phyloP scores from a whole-genome alignment of 208 protist species.

The Trypanosoma congolense region DNA sequence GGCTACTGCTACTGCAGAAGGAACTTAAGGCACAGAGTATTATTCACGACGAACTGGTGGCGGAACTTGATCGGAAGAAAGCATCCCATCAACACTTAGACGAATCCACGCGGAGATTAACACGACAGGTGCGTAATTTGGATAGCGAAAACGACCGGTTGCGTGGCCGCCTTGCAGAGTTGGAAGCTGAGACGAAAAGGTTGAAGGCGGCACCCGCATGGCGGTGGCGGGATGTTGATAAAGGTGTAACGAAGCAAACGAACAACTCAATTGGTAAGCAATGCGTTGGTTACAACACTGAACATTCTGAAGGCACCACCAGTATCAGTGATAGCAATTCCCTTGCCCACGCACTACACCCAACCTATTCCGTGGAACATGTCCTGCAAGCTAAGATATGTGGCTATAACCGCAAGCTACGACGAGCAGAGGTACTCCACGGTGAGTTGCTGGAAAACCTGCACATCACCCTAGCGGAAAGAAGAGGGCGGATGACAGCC shows the following conservation, averaged over 20 bases:
- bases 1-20: constrained; percentile 6
- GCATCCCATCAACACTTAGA: constrained; percentile 4
- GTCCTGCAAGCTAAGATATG: constrained; percentile 7
- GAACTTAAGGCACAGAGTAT: constrained; percentile 8
- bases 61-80: constrained; percentile 12
- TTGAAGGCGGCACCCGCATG: not conserved
- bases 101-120: constrained; percentile 6
- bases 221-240: not conserved
- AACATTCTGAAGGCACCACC: too few relatives aligned
- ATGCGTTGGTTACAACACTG: too few relatives aligned
- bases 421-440: constrained; percentile 10
- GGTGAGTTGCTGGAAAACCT: constrained; percentile 12
- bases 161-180: constrained; percentile 4
- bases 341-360: too few relatives aligned
- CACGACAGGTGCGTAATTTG: constrained; percentile 16
- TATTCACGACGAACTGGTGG: constrained; percentile 5
- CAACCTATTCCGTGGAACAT: not conserved
- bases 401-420: constrained; percentile 7
- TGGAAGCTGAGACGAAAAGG: constrained; percentile 5
- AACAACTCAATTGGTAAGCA: too few relatives aligned
- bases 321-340: too few relatives aligned
- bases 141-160: constrained; percentile 23
- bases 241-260: too few relatives aligned
- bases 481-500: constrained; percentile 13
- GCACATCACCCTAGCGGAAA: constrained; percentile 8